Percentiles rank a stretch among this genome's conserved stretches.
Conservation (phyloP, 1,284 basidiomycete species). For the Crepidotus sp. region DNA sequence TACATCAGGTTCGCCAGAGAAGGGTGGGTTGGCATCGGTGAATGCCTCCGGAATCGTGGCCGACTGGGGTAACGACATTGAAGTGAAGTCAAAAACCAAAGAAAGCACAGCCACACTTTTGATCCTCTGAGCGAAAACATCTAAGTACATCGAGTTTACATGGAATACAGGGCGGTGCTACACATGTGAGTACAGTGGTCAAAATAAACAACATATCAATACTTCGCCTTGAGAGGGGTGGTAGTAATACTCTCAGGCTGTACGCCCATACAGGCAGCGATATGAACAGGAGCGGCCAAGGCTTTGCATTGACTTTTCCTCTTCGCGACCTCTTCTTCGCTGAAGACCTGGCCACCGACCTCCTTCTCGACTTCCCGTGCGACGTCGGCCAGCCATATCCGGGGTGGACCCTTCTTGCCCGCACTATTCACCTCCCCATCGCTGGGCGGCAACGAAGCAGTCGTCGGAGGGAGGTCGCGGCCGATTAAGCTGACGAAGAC, state of each 20-base stretch:
- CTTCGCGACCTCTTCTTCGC: slow-evolving; percentile 48
- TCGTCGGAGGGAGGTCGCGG: slow-evolving; percentile 30
- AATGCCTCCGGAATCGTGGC: neutral
- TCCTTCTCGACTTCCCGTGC: slow-evolving; percentile 61
- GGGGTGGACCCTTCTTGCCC: slow-evolving; percentile 16
- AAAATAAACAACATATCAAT: neutral
- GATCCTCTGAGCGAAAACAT: too few species aligned
- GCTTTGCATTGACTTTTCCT: slow-evolving; percentile 24
- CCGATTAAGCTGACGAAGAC: slow-evolving; percentile 71
- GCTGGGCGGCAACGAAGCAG: neutral
- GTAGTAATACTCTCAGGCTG: too few species aligned
- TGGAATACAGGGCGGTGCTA: neutral
- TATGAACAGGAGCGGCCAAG: slow-evolving; percentile 1
- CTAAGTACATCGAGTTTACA: too few species aligned
- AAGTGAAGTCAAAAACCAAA: too few species aligned
- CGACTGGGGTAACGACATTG: neutral
- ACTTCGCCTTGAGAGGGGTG: slow-evolving; percentile 14
- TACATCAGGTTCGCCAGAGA: neutral
- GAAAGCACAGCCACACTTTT: too few species aligned
- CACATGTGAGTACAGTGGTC: slow-evolving; percentile 8
- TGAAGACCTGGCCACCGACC: slow-evolving; percentile 48
- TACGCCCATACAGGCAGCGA: slow-evolving; percentile 11
- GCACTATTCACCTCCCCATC: slow-evolving; percentile 24
- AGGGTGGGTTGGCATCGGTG: neutral
- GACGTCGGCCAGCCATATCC: slow-evolving; percentile 37